phyloP scores from a whole-genome alignment of 352 stramenopile species.

The Globisporangium irregulare region DNA sequence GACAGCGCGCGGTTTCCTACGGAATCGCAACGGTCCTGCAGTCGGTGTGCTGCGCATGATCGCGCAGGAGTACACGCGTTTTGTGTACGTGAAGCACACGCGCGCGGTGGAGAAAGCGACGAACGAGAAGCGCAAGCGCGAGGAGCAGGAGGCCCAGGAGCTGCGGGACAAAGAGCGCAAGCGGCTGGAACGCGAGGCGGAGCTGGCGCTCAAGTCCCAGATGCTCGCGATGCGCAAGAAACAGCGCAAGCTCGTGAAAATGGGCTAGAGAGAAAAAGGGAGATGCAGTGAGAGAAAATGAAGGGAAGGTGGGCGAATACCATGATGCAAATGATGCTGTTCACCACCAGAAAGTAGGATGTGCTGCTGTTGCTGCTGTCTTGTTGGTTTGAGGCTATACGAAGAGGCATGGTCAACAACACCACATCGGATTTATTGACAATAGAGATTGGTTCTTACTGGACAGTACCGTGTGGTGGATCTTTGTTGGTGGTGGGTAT shows the following conservation, averaged over 20 bases:
- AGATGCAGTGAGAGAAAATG: not conserved
- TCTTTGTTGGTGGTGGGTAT: not conserved
- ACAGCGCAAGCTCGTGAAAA: constrained; percentile 46
- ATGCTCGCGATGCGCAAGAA: constrained; percentile 82
- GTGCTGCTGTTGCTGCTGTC: constrained; percentile 12
- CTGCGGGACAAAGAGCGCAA: constrained; percentile 62
- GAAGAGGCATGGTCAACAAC: not conserved
- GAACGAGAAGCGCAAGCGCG: constrained; percentile 66
- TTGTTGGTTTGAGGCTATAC: not conserved
- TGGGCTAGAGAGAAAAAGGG: not conserved
- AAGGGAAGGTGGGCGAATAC: not conserved
- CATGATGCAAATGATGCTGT: not conserved
- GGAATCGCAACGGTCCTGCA: constrained; percentile 50
- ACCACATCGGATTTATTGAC: constrained; percentile 10
- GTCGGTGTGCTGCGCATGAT: constrained; percentile 68
- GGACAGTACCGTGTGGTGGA: not conserved
- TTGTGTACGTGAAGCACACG: constrained; percentile 82
- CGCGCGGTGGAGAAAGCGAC: constrained; percentile 66
- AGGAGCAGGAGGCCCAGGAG: constrained; percentile 59
- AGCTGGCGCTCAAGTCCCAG: constrained; percentile 71
- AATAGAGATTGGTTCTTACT: constrained; percentile 6
- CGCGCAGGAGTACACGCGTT: constrained; percentile 81
- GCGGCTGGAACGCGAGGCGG: constrained; percentile 60
- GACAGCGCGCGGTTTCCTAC: constrained; percentile 55
- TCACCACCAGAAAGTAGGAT: not conserved